These are phyloP conservation scores for Ceraceosorus bombacis DNA, from an alignment of 1,284 basidiomycete species.

Conservation along the genomic window DNA sequence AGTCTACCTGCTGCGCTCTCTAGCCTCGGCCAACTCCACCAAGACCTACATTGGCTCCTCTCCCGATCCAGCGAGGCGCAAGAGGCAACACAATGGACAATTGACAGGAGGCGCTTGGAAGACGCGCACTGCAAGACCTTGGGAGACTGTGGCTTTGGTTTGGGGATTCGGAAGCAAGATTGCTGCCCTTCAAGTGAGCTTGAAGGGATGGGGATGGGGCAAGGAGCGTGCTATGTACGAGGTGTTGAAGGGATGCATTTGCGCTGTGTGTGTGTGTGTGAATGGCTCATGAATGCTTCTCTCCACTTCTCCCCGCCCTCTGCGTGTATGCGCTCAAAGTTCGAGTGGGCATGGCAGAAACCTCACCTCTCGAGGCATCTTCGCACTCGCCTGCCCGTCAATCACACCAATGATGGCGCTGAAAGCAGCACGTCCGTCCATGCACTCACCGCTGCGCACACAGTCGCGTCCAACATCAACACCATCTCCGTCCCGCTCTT, in stretches of 20 bases:
- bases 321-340: conserved; percentile 53
- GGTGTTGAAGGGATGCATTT: neutral
- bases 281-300: neutral
- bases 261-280: neutral
- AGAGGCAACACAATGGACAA: conserved; percentile 79
- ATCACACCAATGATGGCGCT: too few species aligned
- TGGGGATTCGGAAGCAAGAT: conserved; percentile 79
- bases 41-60: conserved; percentile 71
- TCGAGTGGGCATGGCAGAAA: conserved; percentile 90
- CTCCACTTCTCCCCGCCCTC: neutral
- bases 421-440: too few species aligned
- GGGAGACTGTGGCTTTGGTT: conserved; percentile 83
- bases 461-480: neutral
- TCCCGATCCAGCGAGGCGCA: conserved; percentile 67
- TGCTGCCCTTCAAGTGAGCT: conserved; percentile 57
- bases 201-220: neutral
- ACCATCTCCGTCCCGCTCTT: conserved; percentile 6
- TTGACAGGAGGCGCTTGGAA: conserved; percentile 67
- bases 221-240: neutral
- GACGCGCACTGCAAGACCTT: conserved; percentile 65
- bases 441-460: neutral
- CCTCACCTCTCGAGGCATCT: conserved; percentile 53
- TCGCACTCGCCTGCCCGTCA: conserved; percentile 13
- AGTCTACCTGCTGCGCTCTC: conserved; percentile 69
- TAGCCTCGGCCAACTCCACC: conserved; percentile 6